phyloP scores from a whole-genome alignment of 139 green algal genomes.

The Astrephomene gubernaculifera region DNA sequence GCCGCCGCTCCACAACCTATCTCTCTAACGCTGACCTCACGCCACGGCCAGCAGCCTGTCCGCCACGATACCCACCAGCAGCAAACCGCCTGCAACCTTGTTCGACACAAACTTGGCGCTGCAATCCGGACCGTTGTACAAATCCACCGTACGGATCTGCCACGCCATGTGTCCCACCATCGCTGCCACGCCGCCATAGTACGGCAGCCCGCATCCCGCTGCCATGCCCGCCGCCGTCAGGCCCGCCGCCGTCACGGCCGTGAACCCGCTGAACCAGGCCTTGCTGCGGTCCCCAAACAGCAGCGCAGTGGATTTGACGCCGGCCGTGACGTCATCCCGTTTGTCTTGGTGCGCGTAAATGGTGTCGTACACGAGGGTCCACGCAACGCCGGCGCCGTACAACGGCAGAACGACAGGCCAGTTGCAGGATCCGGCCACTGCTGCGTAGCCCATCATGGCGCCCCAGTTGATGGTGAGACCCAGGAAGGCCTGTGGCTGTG shows the following conservation, averaged over 20 bases:
- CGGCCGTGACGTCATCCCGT: constrained; percentile 83
- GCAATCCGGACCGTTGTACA: constrained; percentile 83
- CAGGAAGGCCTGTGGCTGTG: constrained; percentile 88
- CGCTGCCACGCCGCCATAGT: constrained; percentile 61
- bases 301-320: constrained; percentile 94
- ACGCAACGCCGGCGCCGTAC: constrained; percentile 85
- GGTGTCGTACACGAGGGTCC: constrained; percentile 99
- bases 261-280: constrained; percentile 68
- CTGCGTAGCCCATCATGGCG: constrained; percentile 92
- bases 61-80: constrained; percentile 84
- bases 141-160: constrained; percentile 82
- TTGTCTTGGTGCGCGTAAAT: constrained; percentile 99
- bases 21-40: no score
- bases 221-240: constrained; percentile 56
- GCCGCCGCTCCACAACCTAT: no score
- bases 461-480: constrained; percentile 99
- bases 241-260: constrained; percentile 40
- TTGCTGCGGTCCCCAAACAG: constrained; percentile 80
- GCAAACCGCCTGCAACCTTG: constrained; percentile 80
- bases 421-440: constrained; percentile 79
- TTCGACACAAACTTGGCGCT: constrained; percentile 94
- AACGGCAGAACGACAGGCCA: constrained; percentile 86
- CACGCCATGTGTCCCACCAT: constrained; percentile 75
- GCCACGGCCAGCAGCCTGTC: constrained; percentile 71
- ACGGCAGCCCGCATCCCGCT: constrained; percentile 39